Percentiles rank a stretch among this genome's conserved stretches.
Conservation (phyloP, 495 filamentous ascomycete species). For the Lophium mytilinum region DNA sequence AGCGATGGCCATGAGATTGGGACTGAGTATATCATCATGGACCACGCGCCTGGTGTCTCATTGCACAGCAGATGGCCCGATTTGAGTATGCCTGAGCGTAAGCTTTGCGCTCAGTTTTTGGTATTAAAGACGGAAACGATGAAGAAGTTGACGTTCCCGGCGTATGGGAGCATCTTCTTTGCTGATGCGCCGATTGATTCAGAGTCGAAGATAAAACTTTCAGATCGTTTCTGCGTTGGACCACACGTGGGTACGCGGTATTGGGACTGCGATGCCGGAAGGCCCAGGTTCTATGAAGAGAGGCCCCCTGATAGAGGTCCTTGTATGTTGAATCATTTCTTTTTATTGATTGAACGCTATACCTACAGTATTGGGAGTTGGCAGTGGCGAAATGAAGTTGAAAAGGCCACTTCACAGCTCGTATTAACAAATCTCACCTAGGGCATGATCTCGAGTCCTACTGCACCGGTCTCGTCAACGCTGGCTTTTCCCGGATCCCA, state of each 20-base stretch:
- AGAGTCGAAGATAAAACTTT: conserved; percentile 24
- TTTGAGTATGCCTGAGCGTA: conserved; percentile 35
- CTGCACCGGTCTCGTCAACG: too few relatives aligned
- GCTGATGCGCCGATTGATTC: conserved; percentile 16
- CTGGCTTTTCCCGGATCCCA: too few relatives aligned
- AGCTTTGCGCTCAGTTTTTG: conserved; percentile 32
- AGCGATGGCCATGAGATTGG: conserved; percentile 33
- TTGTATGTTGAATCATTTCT: too few relatives aligned
- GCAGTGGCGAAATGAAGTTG: too few relatives aligned
- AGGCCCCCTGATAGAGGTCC: conserved; percentile 29
- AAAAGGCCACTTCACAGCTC: too few relatives aligned
- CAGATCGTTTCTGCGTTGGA: conserved; percentile 35
- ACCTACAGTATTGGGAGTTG: too few relatives aligned
- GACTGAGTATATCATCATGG: conserved; percentile 41
- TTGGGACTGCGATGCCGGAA: conserved; percentile 35
- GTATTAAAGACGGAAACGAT: conserved; percentile 30
- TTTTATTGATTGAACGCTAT: too few relatives aligned
- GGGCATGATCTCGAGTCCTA: too few relatives aligned
- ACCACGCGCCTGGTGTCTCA: conserved; percentile 33
- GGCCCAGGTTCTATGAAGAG: conserved; percentile 27
- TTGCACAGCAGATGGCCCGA: conserved; percentile 33
- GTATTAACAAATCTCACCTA: too few relatives aligned
- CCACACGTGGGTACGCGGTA: conserved; percentile 34
- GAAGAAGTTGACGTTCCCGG: conserved; percentile 34
- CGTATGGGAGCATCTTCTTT: conserved; percentile 38